Conservation (phyloP, 2,329 filamentous ascomycete species). For the Diaporthe destruens region DNA sequence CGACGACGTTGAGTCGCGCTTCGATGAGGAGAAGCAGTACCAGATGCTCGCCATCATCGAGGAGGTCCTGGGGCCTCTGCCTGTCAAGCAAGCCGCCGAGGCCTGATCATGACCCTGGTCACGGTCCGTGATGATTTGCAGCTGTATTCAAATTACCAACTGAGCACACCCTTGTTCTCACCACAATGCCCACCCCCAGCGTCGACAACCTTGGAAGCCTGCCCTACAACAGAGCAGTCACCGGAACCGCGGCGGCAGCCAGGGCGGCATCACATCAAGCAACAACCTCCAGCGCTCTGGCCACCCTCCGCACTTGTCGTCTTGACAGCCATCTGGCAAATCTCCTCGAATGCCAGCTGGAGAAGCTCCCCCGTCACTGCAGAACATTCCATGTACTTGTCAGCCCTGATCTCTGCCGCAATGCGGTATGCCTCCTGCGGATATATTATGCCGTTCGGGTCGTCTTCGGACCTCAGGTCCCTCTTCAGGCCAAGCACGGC, state of each 20-base stretch:
- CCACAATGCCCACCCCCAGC: too few relatives aligned
- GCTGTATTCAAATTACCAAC: neutral
- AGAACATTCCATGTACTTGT: slow-evolving; percentile 75
- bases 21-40: slow-evolving; percentile 69
- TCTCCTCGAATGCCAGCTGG: slow-evolving; percentile 69
- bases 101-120: slow-evolving; percentile 33
- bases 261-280: slow-evolving; percentile 55
- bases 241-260: neutral
- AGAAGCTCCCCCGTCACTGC: slow-evolving; percentile 71
- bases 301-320: slow-evolving; percentile 61
- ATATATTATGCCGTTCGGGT: slow-evolving; percentile 71
- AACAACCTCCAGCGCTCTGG: slow-evolving; percentile 68
- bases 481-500: slow-evolving; percentile 72
- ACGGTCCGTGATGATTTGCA: neutral
- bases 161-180: neutral
- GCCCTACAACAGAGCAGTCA: neutral
- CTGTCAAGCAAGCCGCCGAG: slow-evolving; percentile 35
- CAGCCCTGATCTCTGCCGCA: slow-evolving; percentile 70
- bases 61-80: slow-evolving; percentile 69
- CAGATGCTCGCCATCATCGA: slow-evolving; percentile 69
- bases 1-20: slow-evolving; percentile 74
- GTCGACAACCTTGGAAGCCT: neutral
- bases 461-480: slow-evolving; percentile 68
- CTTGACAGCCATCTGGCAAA: slow-evolving; percentile 67
- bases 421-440: slow-evolving; percentile 71